Base-by-base conservation (phyloP, 208 protist species). In the Leishmania gerbilli region DNA sequence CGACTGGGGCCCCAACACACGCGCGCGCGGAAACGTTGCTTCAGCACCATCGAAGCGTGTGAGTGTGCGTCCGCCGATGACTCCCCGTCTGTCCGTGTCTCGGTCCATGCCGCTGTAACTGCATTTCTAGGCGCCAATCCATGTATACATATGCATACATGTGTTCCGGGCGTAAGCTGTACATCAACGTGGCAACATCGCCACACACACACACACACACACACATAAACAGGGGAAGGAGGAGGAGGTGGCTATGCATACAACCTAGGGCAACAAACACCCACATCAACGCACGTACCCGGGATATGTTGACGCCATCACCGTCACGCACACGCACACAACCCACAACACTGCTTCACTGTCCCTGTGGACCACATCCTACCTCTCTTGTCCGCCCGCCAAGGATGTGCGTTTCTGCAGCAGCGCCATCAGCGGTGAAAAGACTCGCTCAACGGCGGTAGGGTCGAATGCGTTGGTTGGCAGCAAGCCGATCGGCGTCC, bases 361-460 rank as follows among this genome's bases (percentile, higher is more conserved):
- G 27, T 40, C 27, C 27, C 31, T 67, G n/a, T 31, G 31, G 31
- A 67, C 31, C 13, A 19, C 62, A 67, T 67, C 31, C 31, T 5
- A 37, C 62, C 31, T 37, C 31, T 67, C 62, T 0, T 4, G 11
- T n/a, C 31, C 3, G 27, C n/a, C 5, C 31, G 19, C 24, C 62
- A 21, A 6, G 62, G 3, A 37, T 67, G 9, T 5, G 31, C 31
- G 62, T 11, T 5, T 24, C 62, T 17, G 9, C 31, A 15, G 31
- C 8, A n/a, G 56, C 27, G 56, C 31, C 56, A 62, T 31, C 56
- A 31, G 62, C 62, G 31, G 62, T n/a, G n/a, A 37, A 13, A 67
- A 21, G 31, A 34, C 62, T 2, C 11, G 68, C 37, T 80, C 49
- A 85, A 31, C 81, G 81, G 62, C 81, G 81, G 74, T 85, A 81